Conservation (phyloP, 805 yeast genomes). For the Lipomyces yamanashiensis region DNA sequence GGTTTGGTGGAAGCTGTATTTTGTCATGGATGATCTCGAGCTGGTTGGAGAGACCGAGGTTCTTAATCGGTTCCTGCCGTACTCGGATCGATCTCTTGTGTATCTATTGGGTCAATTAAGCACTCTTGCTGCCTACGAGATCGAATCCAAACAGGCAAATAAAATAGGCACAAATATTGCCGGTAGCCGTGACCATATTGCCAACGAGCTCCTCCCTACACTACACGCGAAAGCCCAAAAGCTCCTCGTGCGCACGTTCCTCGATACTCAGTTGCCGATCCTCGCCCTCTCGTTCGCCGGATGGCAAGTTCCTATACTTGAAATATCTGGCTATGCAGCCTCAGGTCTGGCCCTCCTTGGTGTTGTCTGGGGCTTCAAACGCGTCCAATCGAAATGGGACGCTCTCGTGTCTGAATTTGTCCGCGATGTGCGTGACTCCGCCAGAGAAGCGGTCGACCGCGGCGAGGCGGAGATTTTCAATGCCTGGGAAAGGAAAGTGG, state of each 20-base stretch:
- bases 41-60: constrained; percentile 35
- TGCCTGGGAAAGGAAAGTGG: constrained; percentile 41
- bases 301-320: constrained; percentile 43
- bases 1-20: constrained; percentile 48
- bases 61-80: constrained; percentile 40
- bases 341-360: constrained; percentile 47
- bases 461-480: constrained; percentile 42
- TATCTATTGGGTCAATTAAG: constrained; percentile 45
- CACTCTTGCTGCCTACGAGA: constrained; percentile 4
- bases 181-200: constrained; percentile 8
- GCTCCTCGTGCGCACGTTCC: constrained; percentile 40
- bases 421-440: constrained; percentile 38
- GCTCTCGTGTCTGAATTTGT: constrained; percentile 39
- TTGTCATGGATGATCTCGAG: constrained; percentile 46
- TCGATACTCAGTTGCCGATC: constrained; percentile 44
- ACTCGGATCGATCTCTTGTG: constrained; percentile 40
- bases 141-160: background rate
- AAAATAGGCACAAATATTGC: constrained; percentile 17
- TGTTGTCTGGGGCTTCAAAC: constrained; percentile 44
- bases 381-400: constrained; percentile 46
- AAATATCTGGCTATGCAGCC: constrained; percentile 44
- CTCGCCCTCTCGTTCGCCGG: constrained; percentile 44
- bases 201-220: constrained; percentile 21
- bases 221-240: constrained; percentile 43
- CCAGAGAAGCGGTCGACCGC: constrained; percentile 39